These are phyloP conservation scores for Pichia sp. DNA, from an alignment of 1,139 yeast species.

Conservation along the genomic window DNA sequence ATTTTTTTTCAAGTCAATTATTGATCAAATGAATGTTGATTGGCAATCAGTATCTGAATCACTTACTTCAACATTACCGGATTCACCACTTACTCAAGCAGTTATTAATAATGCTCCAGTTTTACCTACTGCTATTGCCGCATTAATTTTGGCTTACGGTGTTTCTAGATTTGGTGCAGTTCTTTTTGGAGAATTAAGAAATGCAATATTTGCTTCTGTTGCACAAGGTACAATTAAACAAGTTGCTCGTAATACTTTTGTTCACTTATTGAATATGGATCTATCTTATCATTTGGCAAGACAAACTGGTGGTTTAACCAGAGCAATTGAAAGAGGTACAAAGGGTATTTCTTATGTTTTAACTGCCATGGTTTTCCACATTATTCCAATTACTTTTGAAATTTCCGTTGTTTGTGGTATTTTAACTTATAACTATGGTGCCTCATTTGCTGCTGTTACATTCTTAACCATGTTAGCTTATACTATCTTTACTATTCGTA, in stretches of 20 bases:
- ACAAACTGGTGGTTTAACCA: conserved; percentile 92
- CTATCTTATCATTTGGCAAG: conserved; percentile 82
- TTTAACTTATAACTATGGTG: conserved; percentile 85
- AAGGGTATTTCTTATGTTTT: conserved; percentile 92
- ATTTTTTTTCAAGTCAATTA: conserved; percentile 79
- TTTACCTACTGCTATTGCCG: conserved; percentile 56
- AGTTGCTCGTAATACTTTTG: conserved; percentile 84
- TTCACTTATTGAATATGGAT: conserved; percentile 77
- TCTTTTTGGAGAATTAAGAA: conserved; percentile 85
- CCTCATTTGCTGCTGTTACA: conserved; percentile 84
- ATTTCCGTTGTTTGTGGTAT: conserved; percentile 91
- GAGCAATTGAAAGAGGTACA: conserved; percentile 97
- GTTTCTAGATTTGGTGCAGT: conserved; percentile 93
- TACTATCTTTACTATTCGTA: conserved; percentile 76
- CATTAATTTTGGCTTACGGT: conserved; percentile 83
- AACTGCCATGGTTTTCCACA: conserved; percentile 95
- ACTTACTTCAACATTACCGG: conserved; percentile 11
- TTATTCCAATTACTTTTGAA: conserved; percentile 87
- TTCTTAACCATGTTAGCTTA: conserved; percentile 82
- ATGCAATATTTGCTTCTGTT: conserved; percentile 92
- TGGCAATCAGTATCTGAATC: conserved; percentile 61
- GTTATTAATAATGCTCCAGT: conserved; percentile 25
- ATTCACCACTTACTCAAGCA: conserved; percentile 6
- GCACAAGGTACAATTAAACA: conserved; percentile 91
- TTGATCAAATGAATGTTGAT: conserved; percentile 89